Evolutionary conservation across 805 yeast genomes (phyloP), one percentile per base, ranked within the genome.

Genomic region (Clavispora asparagi): DNA sequence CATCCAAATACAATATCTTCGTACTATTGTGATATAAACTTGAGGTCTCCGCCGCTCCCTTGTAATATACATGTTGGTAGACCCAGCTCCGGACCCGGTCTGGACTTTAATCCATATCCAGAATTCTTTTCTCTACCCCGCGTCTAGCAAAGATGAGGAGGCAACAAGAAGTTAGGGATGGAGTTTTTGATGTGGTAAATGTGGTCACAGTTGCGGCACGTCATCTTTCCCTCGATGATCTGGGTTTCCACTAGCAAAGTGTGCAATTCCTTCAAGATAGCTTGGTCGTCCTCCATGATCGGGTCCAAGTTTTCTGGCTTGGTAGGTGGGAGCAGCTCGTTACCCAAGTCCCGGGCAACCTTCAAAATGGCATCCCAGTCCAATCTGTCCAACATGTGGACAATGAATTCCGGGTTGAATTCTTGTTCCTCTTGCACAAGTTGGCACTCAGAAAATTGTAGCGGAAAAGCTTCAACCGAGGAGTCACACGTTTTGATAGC

Each of bases 141-240:
- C 8, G 13, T 13, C 29, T 23, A 52, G 35, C 91, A 95, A 55
- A 94, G 73, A 62, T 94, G 98, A 7, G 98, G 98, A 29, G 99
- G 98, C 31, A 94, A 76, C 45, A 94, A 70, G 67, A 94, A 85
- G 73, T 92, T 92, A 31, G 99, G 97, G 56, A 94, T 90, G 43
- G 94, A 82, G 72, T 89, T 91, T 67, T 91, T 92, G 70, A 94
- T 86, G 70, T 85, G 81, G 67, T 91, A 94, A 7, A 86, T 73
- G 65, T 92, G 97, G 1, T 80, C 83, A 63, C 99, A 94, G 67
- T 84, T 84, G 19, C 77, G 73, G 63, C 99, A 94, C 11, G 73
- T 73, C 98, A 94, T 89, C 57, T 83, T 82, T 2, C 99, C 99
- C 57, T 91, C 92, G 9, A 76, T 62, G 44, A 94, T 87, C 51